Conservation (phyloP, 73 alveolate species). For the Tetrahymena malaccensis region DNA sequence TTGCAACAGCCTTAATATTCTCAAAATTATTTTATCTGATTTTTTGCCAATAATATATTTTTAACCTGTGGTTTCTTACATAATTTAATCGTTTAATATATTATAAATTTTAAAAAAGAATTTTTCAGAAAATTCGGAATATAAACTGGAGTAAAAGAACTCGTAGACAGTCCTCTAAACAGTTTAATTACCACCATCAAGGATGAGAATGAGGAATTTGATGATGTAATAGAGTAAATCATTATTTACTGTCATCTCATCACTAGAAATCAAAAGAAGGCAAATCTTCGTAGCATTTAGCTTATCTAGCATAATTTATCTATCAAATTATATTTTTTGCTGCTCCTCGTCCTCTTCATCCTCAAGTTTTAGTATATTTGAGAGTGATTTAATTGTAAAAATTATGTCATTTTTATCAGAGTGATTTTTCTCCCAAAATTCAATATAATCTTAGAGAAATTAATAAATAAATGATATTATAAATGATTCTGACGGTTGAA, state of each 20-base stretch:
- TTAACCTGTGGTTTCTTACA: background rate
- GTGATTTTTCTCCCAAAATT: background rate
- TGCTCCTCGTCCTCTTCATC: background rate
- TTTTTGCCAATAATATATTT: background rate
- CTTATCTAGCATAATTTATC: background rate
- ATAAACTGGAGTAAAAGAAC: background rate
- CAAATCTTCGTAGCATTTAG: background rate
- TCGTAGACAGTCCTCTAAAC: conserved; percentile 10
- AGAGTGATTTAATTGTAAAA: background rate
- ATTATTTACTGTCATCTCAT: background rate
- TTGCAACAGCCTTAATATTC: background rate
- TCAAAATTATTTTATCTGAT: conserved; percentile 1
- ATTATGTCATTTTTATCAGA: background rate
- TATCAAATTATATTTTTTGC: background rate
- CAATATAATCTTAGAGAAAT: background rate
- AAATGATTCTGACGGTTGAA: no score
- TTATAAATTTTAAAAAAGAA: conserved; percentile 14
- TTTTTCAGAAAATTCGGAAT: conserved; percentile 25
- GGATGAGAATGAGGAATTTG: background rate
- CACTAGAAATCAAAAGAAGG: background rate
- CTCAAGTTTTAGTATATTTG: background rate
- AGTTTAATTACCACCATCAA: conserved; percentile 23
- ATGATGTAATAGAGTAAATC: background rate
- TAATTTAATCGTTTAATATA: conserved; percentile 1
- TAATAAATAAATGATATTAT: no score